A percentile compares a stretch with the other conserved stretches of the same genome.
These are phyloP conservation scores for Pseudozyma sp. DNA, from an alignment of 1,284 basidiomycete species.

Conservation along the genomic window DNA sequence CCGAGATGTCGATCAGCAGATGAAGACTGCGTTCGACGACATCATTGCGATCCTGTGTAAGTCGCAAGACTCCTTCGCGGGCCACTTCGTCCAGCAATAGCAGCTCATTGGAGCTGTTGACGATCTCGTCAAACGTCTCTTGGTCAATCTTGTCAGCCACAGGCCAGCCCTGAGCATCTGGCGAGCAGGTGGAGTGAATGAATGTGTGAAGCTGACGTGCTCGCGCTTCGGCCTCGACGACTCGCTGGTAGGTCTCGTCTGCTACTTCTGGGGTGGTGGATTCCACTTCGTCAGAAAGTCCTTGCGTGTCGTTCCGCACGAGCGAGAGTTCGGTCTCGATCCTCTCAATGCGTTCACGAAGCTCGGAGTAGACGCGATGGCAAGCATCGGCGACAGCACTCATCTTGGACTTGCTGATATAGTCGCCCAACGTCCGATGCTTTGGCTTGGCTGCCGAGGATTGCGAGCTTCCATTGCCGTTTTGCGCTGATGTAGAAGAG, in stretches of 20 bases:
- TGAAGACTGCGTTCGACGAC: conserved; percentile 60
- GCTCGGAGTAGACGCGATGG: conserved; percentile 40
- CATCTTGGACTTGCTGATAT: conserved; percentile 58
- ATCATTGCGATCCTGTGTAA: conserved; percentile 66
- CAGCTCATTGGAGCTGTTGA: conserved; percentile 51
- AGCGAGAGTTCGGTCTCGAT: conserved; percentile 42
- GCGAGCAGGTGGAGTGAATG: conserved; percentile 51
- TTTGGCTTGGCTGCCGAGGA: conserved; percentile 19
- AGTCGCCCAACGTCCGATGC: conserved; percentile 60
- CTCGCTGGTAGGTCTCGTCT: conserved; percentile 54
- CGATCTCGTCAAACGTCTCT: conserved; percentile 41
- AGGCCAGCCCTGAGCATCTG: conserved; percentile 61
- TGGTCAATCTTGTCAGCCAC: conserved; percentile 54
- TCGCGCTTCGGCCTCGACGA: conserved; percentile 37
- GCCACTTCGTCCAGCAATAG: conserved; percentile 55
- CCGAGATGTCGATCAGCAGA: conserved; percentile 64
- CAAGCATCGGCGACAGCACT: conserved; percentile 59
- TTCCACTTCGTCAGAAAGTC: conserved; percentile 53
- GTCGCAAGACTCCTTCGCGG: conserved; percentile 51
- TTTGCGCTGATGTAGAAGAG: conserved; percentile 22
- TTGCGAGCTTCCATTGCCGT: conserved; percentile 18
- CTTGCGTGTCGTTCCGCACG: conserved; percentile 50
- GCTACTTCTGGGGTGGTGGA: conserved; percentile 51
- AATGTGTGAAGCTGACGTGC: conserved; percentile 37
- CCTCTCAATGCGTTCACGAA: conserved; percentile 44